Evolutionary conservation across 768 basidiomycete species (phyloP), one percentile per base, ranked within the genome.

Genomic region (Boletus reticulatus): DNA sequence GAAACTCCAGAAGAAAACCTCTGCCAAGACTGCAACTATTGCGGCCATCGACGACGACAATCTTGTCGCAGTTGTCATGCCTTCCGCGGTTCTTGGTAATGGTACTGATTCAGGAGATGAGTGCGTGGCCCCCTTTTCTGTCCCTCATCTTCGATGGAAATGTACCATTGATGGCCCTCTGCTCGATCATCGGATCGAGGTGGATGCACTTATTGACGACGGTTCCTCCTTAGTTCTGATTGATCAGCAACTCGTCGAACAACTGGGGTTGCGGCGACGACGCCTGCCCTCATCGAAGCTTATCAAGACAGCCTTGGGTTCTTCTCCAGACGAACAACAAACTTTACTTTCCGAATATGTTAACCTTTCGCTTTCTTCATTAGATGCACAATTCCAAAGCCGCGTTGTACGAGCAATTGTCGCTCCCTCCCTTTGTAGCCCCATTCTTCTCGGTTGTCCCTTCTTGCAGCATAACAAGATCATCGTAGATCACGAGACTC

Each of bases 401-500:
- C 9, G 10, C 2, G 4, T 48, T n/a, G 48, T 64, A 29, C 22
- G 39, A 6, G 66, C 72, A 0, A n/a, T 75, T 3, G 34, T 75
- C 2, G 57, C 64, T 0, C 64, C 66, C 0, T 39, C 36, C 1
- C 60, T 75, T 2, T 70, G 62, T 34, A 58, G 50, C 3, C 66
- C 67, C 4, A 32, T 78, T 8, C 51, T 78, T 0, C 61, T 78
- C 0, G 73, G 75, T 0, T 48, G 69, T 0, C 76, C 74, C 0
- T 77, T 72, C 29, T 61, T 77, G 1, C 22, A 41, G 11, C 53
- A 57, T 2, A 79, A 79, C 55, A 36, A 65, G 0, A 72, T 79
- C 58, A 55, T 73, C 0, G 56, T 69, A 29, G 71, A 78, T 47
- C 66, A 71, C 22, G 46, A 45, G 0, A 0, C 34, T 0, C 46